A percentile compares a stretch with the other conserved stretches of the same genome.
Evolutionary conservation across 306 rosid genomes (phyloP).

Genomic region (Castanea sativa): DNA sequence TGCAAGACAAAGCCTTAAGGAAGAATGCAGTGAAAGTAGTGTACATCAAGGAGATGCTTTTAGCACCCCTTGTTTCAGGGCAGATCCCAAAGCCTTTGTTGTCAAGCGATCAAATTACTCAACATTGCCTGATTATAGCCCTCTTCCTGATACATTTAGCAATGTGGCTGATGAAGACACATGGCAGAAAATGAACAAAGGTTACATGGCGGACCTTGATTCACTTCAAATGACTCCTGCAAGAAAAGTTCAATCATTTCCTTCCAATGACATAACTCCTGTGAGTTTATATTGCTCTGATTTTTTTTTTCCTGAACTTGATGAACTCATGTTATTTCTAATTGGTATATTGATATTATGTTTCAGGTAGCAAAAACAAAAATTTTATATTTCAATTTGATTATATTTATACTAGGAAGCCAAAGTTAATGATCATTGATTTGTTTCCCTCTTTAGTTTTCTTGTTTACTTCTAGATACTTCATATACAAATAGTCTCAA

Average conservation of each 20-base stretch:
- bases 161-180: constrained; percentile 85
- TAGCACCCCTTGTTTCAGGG: constrained; percentile 71
- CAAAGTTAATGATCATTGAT: not conserved
- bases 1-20: constrained; percentile 38
- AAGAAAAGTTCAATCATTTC: constrained; percentile 70
- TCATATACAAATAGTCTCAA: not conserved
- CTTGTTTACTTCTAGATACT: not conserved
- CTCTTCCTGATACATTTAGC: constrained; percentile 74
- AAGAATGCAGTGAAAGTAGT: constrained; percentile 45
- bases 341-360: constrained; percentile 3
- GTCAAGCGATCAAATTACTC: constrained; percentile 63
- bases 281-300: constrained; percentile 44
- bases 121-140: constrained; percentile 59
- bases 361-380: not conserved
- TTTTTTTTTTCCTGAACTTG: constrained; percentile 15
- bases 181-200: constrained; percentile 93
- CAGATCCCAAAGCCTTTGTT: constrained; percentile 65
- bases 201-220: constrained; percentile 78
- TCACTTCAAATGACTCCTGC: constrained; percentile 76
- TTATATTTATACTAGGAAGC: not conserved
- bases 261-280: constrained; percentile 47
- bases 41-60: constrained; percentile 61
- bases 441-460: not conserved
- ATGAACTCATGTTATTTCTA: not conserved
- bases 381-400: not conserved